Evolutionary conservation across 257 asterid genomes (phyloP).

Genomic region (Fraxinus cuspidata): DNA sequence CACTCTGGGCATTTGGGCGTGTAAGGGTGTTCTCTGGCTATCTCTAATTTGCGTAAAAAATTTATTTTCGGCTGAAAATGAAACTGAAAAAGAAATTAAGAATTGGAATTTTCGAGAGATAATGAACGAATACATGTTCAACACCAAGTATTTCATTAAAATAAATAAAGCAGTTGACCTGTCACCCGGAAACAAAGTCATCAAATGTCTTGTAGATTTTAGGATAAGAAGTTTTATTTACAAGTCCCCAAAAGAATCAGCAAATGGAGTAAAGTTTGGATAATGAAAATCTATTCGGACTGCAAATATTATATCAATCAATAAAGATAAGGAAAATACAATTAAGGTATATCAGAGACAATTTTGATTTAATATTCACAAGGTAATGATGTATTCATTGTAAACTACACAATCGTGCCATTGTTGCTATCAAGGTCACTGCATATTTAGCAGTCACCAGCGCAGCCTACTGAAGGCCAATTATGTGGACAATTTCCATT

Average conservation of each 20-base stretch:
- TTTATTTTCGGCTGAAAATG: background rate
- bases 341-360: background rate
- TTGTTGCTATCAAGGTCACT: background rate
- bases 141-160: background rate
- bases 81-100: background rate
- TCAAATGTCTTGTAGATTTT: background rate
- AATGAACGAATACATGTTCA: background rate
- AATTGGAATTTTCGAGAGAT: background rate
- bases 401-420: background rate
- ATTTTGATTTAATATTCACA: background rate
- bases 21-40: background rate
- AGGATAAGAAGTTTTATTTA: background rate
- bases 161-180: background rate
- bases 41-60: background rate
- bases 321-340: background rate
- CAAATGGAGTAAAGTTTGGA: background rate
- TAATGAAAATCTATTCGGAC: background rate
- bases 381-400: background rate
- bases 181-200: background rate
- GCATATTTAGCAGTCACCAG: background rate
- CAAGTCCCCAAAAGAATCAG: background rate
- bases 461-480: background rate
- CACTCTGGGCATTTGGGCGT: background rate
- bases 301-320: background rate
- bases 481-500: background rate